Percentiles rank a stretch among this genome's conserved stretches.
Conservation (phyloP, 495 filamentous ascomycete species). For the Podospora pseudopauciseta region DNA sequence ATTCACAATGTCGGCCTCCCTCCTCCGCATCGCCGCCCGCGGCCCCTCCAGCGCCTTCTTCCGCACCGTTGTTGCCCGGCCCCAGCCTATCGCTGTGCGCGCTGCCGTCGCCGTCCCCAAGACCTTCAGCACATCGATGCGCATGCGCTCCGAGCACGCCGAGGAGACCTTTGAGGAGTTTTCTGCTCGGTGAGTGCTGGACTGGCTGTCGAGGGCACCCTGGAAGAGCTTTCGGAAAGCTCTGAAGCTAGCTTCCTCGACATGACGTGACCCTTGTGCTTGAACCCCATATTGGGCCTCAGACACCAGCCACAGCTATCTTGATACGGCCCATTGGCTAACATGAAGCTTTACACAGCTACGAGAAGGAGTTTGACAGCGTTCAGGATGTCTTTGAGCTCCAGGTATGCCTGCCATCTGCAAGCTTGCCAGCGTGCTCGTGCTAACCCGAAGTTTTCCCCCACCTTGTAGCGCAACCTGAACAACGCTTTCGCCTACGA, state of each 20-base stretch:
- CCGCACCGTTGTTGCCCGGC: slow-evolving; percentile 56
- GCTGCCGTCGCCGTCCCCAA: slow-evolving; percentile 40
- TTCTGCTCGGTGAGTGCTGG: slow-evolving; percentile 77
- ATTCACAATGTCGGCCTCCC: slow-evolving; percentile 55
- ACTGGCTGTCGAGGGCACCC: neutral
- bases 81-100: slow-evolving; percentile 40
- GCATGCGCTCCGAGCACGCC: slow-evolving; percentile 57
- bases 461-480: slow-evolving; percentile 76
- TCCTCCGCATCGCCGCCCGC: slow-evolving; percentile 69
- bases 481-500: slow-evolving; percentile 99
- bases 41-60: slow-evolving; percentile 59
- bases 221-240: slow-evolving; percentile 26
- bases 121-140: slow-evolving; percentile 63
- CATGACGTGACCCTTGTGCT: slow-evolving; percentile 29
- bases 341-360: slow-evolving; percentile 55
- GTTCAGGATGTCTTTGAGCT: slow-evolving; percentile 99
- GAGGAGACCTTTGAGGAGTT: slow-evolving; percentile 99
- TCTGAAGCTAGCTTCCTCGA: slow-evolving; percentile 21
- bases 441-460: slow-evolving; percentile 19
- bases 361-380: slow-evolving; percentile 97
- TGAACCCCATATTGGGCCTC: slow-evolving; percentile 13
- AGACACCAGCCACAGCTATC: slow-evolving; percentile 5
- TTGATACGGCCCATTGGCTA: slow-evolving; percentile 26
- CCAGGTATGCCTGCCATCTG: slow-evolving; percentile 63
- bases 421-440: slow-evolving; percentile 2